Evolutionary conservation across 768 basidiomycete genomes (phyloP).

Genomic region (Sarcodon aspratus): DNA sequence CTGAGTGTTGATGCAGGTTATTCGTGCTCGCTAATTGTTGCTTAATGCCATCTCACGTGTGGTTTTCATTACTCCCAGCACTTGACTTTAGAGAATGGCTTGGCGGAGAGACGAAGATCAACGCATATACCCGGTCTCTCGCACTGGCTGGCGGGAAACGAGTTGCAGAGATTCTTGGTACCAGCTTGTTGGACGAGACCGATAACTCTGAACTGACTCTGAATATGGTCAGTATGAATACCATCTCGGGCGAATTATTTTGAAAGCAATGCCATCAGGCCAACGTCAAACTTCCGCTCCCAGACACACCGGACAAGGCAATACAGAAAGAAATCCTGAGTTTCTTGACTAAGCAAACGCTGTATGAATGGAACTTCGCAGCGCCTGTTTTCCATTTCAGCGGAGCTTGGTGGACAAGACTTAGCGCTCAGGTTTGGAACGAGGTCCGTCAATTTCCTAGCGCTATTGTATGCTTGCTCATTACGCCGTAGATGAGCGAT

Average conservation of each 20-base stretch:
- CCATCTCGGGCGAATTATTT: not conserved
- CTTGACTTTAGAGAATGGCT: conserved; percentile 62
- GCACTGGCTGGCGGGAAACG: conserved; percentile 55
- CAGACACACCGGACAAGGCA: conserved; percentile 7
- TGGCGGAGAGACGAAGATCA: conserved; percentile 69
- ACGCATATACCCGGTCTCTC: conserved; percentile 55
- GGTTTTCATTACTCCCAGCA: conserved; percentile 26
- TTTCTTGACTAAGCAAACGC: conserved; percentile 12
- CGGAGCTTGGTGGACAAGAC: conserved; percentile 23
- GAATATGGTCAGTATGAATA: conserved; percentile 46
- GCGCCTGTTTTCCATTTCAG: conserved; percentile 17
- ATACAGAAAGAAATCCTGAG: conserved; percentile 3
- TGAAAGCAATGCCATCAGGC: conserved; percentile 13
- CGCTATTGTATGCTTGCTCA: not conserved
- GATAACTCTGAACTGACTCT: conserved; percentile 42
- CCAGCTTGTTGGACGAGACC: conserved; percentile 47
- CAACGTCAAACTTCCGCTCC: conserved; percentile 31
- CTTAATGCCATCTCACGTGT: not conserved
- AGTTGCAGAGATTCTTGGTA: conserved; percentile 51
- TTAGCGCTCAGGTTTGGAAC: conserved; percentile 24
- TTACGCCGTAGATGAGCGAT: not conserved
- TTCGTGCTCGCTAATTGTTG: not conserved
- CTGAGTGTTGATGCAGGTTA: conserved; percentile 46
- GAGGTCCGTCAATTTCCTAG: conserved; percentile 15
- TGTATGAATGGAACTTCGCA: conserved; percentile 18